These are phyloP conservation scores for Saturnispora silvae DNA, from an alignment of 805 yeast genomes.

Conservation along the genomic window DNA sequence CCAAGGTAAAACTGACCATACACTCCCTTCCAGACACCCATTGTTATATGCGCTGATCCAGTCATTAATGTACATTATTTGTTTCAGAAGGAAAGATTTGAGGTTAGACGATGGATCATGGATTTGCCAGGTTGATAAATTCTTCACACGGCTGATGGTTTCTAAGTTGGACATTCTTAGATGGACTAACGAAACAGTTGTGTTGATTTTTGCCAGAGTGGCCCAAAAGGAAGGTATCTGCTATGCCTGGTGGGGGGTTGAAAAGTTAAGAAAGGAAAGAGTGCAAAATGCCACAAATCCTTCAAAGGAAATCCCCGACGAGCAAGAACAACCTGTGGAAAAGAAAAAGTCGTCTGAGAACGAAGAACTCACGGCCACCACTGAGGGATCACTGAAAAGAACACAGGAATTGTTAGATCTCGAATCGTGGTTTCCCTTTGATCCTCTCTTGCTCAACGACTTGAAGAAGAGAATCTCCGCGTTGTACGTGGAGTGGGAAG, in stretches of 20 bases:
- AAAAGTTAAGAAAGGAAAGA: slow-evolving; percentile 71
- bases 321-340: not conserved
- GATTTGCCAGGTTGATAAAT: slow-evolving; percentile 75
- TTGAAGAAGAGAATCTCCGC: slow-evolving; percentile 45
- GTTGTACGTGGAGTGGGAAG: slow-evolving; percentile 75
- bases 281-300: slow-evolving; percentile 19
- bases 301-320: not conserved
- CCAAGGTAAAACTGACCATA: slow-evolving; percentile 15
- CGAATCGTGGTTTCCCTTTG: slow-evolving; percentile 95
- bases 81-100: slow-evolving; percentile 67
- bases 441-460: slow-evolving; percentile 67
- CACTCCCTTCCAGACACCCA: slow-evolving; percentile 21
- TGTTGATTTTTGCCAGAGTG: slow-evolving; percentile 82
- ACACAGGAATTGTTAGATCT: slow-evolving; percentile 74
- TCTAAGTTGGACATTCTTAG: slow-evolving; percentile 90
- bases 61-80: slow-evolving; percentile 81
- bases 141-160: slow-evolving; percentile 75
- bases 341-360: not conserved
- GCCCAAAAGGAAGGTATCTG: slow-evolving; percentile 85
- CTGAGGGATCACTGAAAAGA: slow-evolving; percentile 17
- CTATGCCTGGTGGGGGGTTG: slow-evolving; percentile 88
- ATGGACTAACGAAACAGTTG: slow-evolving; percentile 89
- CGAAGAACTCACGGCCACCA: slow-evolving; percentile 1
- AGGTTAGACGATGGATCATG: slow-evolving; percentile 32
- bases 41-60: slow-evolving; percentile 81